Evolutionary conservation across 2,329 filamentous ascomycete species (phyloP).

Genomic region (Pseudodiploospora longispora): DNA sequence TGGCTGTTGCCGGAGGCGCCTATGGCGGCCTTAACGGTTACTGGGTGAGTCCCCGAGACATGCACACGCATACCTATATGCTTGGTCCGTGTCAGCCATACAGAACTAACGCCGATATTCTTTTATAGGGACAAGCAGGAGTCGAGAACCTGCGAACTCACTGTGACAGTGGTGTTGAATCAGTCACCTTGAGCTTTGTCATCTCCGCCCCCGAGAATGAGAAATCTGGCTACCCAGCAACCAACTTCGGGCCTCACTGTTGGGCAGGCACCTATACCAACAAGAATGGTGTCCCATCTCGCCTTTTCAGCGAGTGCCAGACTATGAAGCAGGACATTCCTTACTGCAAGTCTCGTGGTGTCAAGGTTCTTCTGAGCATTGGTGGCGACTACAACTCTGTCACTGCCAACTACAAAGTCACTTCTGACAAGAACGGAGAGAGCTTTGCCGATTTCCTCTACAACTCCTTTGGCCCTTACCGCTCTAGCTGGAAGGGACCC

Average conservation of each 20-base stretch:
- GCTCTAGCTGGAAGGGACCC: constrained; percentile 22
- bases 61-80: not conserved
- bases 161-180: constrained; percentile 30
- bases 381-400: constrained; percentile 23
- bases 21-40: constrained; percentile 31
- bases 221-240: constrained; percentile 26
- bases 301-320: constrained; percentile 27
- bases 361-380: constrained; percentile 36
- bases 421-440: constrained; percentile 20
- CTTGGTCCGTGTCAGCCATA: not conserved
- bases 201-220: constrained; percentile 29
- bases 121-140: constrained; percentile 26
- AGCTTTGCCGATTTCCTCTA: constrained; percentile 32
- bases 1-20: constrained; percentile 14
- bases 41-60: constrained; percentile 22
- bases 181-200: constrained; percentile 31
- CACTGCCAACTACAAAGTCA: constrained; percentile 26
- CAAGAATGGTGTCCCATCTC: constrained; percentile 15
- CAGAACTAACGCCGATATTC: constrained; percentile 4
- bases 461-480: constrained; percentile 29
- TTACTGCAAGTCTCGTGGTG: constrained; percentile 32
- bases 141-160: constrained; percentile 23
- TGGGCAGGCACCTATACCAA: constrained; percentile 18
- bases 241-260: constrained; percentile 33
- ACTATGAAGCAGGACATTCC: constrained; percentile 30